Conservation (phyloP, 371 early-diverging fungal genomes). For the Mortierella sp. region DNA sequence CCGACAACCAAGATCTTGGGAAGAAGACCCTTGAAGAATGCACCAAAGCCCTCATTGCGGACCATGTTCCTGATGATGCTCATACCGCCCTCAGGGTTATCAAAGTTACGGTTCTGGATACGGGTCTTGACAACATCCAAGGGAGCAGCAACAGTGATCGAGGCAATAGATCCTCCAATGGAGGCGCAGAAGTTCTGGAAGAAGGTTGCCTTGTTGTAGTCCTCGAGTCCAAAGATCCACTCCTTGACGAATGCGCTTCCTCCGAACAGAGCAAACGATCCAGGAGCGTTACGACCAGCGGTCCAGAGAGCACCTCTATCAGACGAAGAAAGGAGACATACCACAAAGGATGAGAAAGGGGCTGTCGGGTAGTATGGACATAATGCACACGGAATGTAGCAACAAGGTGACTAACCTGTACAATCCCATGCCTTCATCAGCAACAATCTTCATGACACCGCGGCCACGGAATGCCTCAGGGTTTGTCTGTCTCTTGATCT, state of each 20-base stretch:
- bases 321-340: neutral
- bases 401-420: conserved; percentile 71
- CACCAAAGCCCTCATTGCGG: conserved; percentile 90
- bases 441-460: conserved; percentile 82
- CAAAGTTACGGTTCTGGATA: conserved; percentile 94
- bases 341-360: no score
- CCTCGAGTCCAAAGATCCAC: conserved; percentile 85
- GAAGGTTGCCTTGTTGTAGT: conserved; percentile 94
- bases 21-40: conserved; percentile 98
- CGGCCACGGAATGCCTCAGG: conserved; percentile 91
- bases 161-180: conserved; percentile 95
- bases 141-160: conserved; percentile 95
- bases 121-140: conserved; percentile 98
- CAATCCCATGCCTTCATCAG: conserved; percentile 92
- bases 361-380: no score
- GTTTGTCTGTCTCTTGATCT: conserved; percentile 97
- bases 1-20: conserved; percentile 97
- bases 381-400: no score
- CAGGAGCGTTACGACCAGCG: conserved; percentile 97
- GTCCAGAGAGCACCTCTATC: conserved; percentile 97
- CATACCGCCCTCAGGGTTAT: conserved; percentile 88
- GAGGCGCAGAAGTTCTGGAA: conserved; percentile 97
- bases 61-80: conserved; percentile 89
- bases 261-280: conserved; percentile 97
- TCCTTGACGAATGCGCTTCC: conserved; percentile 96